These are phyloP conservation scores for Poteriospumella lacustris DNA, from an alignment of 108 stramenopile species.

Conservation along the genomic window DNA sequence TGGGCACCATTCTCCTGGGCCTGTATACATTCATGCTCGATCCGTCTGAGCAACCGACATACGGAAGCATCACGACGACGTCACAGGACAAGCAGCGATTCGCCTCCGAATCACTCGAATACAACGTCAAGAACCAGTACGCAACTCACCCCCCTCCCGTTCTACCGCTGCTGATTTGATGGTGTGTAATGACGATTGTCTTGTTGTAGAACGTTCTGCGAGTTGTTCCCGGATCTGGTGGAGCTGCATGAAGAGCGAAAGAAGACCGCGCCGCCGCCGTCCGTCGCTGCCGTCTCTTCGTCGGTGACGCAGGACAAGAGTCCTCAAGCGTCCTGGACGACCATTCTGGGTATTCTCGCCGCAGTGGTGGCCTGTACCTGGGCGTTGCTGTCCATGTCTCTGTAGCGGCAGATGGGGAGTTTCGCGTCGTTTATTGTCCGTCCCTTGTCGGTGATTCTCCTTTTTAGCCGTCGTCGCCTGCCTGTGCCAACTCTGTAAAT, in stretches of 20 bases:
- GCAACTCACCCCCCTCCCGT: background rate
- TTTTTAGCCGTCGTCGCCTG: no score
- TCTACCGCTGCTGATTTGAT: background rate
- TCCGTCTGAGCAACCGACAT: slow-evolving; percentile 68
- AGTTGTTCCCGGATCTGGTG: slow-evolving; percentile 50
- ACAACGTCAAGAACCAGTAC: slow-evolving; percentile 41
- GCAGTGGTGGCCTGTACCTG: background rate
- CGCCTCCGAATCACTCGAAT: slow-evolving; percentile 73
- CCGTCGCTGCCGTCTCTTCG: background rate
- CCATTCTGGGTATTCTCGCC: background rate
- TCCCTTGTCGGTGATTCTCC: no score
- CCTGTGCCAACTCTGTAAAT: no score
- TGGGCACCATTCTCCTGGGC: slow-evolving; percentile 85
- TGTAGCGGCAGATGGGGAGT: no score
- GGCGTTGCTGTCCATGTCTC: background rate
- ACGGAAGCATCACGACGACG: slow-evolving; percentile 75
- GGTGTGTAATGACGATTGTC: background rate
- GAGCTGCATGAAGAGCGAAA: slow-evolving; percentile 45
- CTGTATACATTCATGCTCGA: slow-evolving; percentile 93
- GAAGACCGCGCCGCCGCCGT: background rate
- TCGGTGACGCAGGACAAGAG: background rate
- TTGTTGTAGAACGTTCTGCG: slow-evolving; percentile 32
- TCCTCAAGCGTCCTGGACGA: slow-evolving; percentile 7
- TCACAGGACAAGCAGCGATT: slow-evolving; percentile 61
- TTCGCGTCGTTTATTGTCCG: no score